Evolutionary conservation across 352 stramenopile species (phyloP).

Genomic region (Globisporangium splendens): DNA sequence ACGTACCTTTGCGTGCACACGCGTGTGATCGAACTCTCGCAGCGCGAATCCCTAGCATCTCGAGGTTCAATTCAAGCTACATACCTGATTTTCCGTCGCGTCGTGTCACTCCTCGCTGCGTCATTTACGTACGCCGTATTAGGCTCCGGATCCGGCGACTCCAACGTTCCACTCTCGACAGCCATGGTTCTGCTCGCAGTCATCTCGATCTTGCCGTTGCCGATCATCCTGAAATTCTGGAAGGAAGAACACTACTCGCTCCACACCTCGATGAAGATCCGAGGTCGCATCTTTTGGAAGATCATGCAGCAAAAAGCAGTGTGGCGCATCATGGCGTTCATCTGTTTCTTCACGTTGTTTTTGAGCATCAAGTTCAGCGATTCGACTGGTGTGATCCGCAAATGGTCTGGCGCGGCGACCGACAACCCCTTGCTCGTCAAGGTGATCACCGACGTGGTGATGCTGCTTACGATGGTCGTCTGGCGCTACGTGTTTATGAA

Average conservation of each 20-base stretch:
- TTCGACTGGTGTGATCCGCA: slow-evolving; percentile 7
- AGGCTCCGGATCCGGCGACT: slow-evolving; percentile 21
- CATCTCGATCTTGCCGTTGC: slow-evolving; percentile 49
- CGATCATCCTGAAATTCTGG: slow-evolving; percentile 51
- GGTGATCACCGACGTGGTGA: slow-evolving; percentile 15
- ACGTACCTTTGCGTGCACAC: slow-evolving; percentile 68
- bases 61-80: slow-evolving; percentile 51
- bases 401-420: slow-evolving; percentile 7
- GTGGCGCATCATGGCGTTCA: slow-evolving; percentile 56
- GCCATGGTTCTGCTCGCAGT: slow-evolving; percentile 47
- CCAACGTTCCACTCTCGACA: slow-evolving; percentile 38
- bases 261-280: slow-evolving; percentile 55
- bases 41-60: slow-evolving; percentile 50
- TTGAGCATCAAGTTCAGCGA: slow-evolving; percentile 29
- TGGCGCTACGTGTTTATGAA: slow-evolving; percentile 26
- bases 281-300: slow-evolving; percentile 65
- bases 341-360: slow-evolving; percentile 46
- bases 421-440: slow-evolving; percentile 23
- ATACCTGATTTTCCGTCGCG: slow-evolving; percentile 62
- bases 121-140: slow-evolving; percentile 49
- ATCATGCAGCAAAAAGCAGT: slow-evolving; percentile 77
- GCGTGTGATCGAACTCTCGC: slow-evolving; percentile 58
- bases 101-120: slow-evolving; percentile 48
- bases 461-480: slow-evolving; percentile 17
- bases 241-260: slow-evolving; percentile 65